These are phyloP conservation scores for Coemansia sp. DNA, from an alignment of 192 early-diverging fungal genomes.

Conservation along the genomic window DNA sequence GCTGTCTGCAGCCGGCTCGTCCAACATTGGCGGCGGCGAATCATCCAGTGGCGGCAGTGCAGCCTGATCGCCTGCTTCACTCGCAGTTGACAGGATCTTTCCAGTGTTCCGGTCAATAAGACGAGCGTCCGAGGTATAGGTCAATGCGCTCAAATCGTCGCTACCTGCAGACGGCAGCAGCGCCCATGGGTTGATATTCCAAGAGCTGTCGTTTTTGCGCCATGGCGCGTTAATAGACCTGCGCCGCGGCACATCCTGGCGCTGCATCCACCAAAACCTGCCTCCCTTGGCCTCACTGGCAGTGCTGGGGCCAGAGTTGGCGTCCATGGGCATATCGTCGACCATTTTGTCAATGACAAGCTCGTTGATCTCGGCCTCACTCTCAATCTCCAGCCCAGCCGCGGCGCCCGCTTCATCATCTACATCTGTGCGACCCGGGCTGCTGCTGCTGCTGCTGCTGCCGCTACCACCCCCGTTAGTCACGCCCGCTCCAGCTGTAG, in stretches of 20 bases:
- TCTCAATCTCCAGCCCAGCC: slow-evolving; percentile 42
- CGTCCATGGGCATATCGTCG: slow-evolving; percentile 39
- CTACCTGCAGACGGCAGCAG: not conserved
- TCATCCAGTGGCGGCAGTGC: not conserved
- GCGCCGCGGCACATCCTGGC: slow-evolving; percentile 41
- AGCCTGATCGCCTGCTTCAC: not conserved
- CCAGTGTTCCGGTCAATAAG: slow-evolving; percentile 21
- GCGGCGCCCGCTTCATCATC: slow-evolving; percentile 32
- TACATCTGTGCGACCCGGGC: slow-evolving; percentile 3
- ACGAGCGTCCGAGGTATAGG: slow-evolving; percentile 30
- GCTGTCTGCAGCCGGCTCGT: not conserved
- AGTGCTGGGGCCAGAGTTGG: not conserved
- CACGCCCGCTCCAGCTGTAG: not conserved
- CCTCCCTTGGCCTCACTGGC: slow-evolving; percentile 7
- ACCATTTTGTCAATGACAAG: slow-evolving; percentile 50
- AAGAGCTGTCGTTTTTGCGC: slow-evolving; percentile 51
- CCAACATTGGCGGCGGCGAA: not conserved
- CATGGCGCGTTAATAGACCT: slow-evolving; percentile 45
- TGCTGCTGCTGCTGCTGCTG: not conserved
- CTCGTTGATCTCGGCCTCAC: slow-evolving; percentile 54
- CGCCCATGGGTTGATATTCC: slow-evolving; percentile 53
- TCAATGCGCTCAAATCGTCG: slow-evolving; percentile 17
- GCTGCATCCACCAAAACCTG: slow-evolving; percentile 48
- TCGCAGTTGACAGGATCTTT: slow-evolving; percentile 4
- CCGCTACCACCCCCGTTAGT: too few species aligned